A percentile compares a stretch with the other conserved stretches of the same genome.
Conservation (phyloP, 2,329 filamentous ascomycete genomes). For the Grosmannia penicillata region DNA sequence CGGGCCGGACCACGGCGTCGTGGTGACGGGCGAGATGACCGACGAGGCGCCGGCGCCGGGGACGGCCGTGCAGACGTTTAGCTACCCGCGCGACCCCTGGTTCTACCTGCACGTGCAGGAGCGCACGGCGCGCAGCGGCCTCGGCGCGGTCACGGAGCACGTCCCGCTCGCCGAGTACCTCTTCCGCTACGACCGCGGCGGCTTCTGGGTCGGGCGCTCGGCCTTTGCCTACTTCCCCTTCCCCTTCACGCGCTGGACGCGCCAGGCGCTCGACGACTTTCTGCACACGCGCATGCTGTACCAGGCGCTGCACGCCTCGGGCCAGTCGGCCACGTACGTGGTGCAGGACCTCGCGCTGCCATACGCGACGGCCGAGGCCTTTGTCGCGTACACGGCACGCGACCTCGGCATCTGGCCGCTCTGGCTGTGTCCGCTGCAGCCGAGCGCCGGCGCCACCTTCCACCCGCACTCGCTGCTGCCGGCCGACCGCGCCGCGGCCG, state of each 20-base stretch:
- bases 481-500: background rate
- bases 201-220: conserved; percentile 56
- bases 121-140: conserved; percentile 8
- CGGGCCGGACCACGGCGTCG: conserved; percentile 43
- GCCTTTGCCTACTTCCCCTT: conserved; percentile 53
- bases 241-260: conserved; percentile 50
- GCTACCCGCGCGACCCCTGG: conserved; percentile 53
- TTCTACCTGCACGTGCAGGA: conserved; percentile 57
- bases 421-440: conserved; percentile 42
- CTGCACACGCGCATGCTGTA: conserved; percentile 62
- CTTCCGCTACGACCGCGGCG: conserved; percentile 62
- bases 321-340: conserved; percentile 48
- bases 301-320: conserved; percentile 53
- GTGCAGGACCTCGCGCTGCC: conserved; percentile 53
- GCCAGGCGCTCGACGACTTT: conserved; percentile 59
- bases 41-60: conserved; percentile 28
- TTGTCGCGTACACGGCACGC: conserved; percentile 38
- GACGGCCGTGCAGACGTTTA: conserved; percentile 34
- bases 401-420: conserved; percentile 42
- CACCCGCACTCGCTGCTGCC: conserved; percentile 26
- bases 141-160: conserved; percentile 27
- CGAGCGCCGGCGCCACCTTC: conserved; percentile 32
- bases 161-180: conserved; percentile 59
- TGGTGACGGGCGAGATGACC: conserved; percentile 49
- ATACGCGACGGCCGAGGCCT: conserved; percentile 33